Base-by-base conservation (phyloP, 306 rosid genomes). In the Neltuma alba region DNA sequence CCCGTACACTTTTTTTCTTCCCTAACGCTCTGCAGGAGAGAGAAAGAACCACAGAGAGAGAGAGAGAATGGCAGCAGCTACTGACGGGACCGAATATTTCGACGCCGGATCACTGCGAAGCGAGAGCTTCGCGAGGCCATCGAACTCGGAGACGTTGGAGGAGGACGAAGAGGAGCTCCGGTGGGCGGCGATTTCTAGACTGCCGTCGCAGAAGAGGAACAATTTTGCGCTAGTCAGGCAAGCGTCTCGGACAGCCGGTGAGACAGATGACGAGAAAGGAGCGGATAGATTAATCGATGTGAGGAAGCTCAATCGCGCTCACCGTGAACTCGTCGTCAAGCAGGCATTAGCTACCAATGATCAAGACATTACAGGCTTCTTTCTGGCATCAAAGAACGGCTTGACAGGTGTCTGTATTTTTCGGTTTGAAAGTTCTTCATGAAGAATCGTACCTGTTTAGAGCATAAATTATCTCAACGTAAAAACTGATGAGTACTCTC, bases 301-400 rank as follows among this genome's bases (percentile, higher is more conserved):
- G 0, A 61, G 91, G 70, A 93, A 89, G 61, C 86, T 93, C 68
- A 80, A 72, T 69, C 83, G 87, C 33, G 12, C 2, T 9, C 76
- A 83, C 33, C 95, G 98, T 4, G 90, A 93, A 81, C 88, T 80
- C 41, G 76, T 91, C 7, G 97, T 93, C 13, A 83, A 71, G 50
- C 82, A 91, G 9, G 97, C 97, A 0, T 80, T 93, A 75, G 95
- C 92, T 1, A 91, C 98, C 7, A 79, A 76, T 42, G 98, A 91
- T 40, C 98, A 93, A 81, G 95, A 93, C 72, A 93, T 82, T 83
- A 57, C 75, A 83, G 70, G 38, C 89, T 93, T 33, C 95, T 93
- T 70, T 79, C 89, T 18, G 97, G 88, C 79, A 86, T 93, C 45
- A 93, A 93, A 82, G 87, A 92, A 14, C 92, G 97, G 25, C 83